Evolutionary conservation across 176 grass and related monocot species (phyloP), one percentile per base, ranked within the genome.

Genomic region (Saccharum spontaneum): DNA sequence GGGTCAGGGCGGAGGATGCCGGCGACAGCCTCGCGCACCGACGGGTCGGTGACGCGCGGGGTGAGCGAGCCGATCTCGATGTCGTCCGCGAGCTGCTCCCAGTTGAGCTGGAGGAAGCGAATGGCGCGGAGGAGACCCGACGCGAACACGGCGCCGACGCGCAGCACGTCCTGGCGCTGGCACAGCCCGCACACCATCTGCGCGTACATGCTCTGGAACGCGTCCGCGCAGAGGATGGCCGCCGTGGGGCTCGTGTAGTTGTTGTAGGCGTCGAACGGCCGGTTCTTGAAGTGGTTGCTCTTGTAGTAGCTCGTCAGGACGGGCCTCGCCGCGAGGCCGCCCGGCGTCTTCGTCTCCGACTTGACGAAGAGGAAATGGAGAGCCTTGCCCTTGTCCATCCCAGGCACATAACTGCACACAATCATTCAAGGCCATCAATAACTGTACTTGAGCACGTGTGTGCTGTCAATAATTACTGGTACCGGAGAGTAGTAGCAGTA

Each of bases 261-360:
- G 33, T 95, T 89, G 82, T 94, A 98, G 0, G 96, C 91, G 83
- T 98, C 96, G 73, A 90, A 89, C 1, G 88, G 81, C 6, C 96
- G 91, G 93, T 88, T 93, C 87, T 92, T 95, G 88, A 98, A 95
- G 67, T 94, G 86, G 17, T 79, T 90, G 81, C 96, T 98, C 87
- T 95, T 98, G 93, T 98, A 98, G 88, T 98, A 98, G 90, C 96
- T 98, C 39, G 96, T 98, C 65, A 98, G 92, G 13, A 98, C 96
- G 13, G 96, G 96, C 57, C 96, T 84, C 69, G 96, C 96, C 46
- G 88, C 78, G 6, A 98, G 85, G 10, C 92, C 96, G 69, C 96
- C 86, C 10, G 96, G 96, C 7, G 96, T 98, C 91, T 79, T 90
- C 17, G 89, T 95, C 92, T 98, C 96, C 46, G 96, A 94, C 63